phyloP scores from a whole-genome alignment of 768 basidiomycete genomes.

The Amanita pallidorosea region DNA sequence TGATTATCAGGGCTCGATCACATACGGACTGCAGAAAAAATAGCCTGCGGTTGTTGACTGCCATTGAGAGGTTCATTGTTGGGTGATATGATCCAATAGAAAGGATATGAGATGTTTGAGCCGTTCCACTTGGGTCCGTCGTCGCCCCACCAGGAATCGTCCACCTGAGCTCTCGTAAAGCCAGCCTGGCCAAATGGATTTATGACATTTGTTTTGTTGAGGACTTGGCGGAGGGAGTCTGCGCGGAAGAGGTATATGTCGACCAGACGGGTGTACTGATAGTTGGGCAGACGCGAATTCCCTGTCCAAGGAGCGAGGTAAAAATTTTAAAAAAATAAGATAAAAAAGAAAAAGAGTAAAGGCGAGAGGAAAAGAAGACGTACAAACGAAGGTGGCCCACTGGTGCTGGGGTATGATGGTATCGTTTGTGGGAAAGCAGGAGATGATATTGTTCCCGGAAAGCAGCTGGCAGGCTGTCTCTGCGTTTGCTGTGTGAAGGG shows the following conservation, averaged over 20 bases:
- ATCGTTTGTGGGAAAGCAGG: conserved; percentile 60
- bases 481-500: conserved; percentile 26
- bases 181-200: conserved; percentile 50
- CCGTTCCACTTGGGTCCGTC: conserved; percentile 39
- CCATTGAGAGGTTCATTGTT: conserved; percentile 44
- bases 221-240: conserved; percentile 45
- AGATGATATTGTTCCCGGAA: conserved; percentile 62
- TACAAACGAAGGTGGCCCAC: conserved; percentile 73
- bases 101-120: conserved; percentile 51
- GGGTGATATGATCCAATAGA: conserved; percentile 70
- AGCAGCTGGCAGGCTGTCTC: conserved; percentile 35
- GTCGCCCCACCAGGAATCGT: conserved; percentile 68
- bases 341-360: background rate
- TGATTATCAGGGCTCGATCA: conserved; percentile 14
- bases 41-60: conserved; percentile 53
- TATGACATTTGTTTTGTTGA: conserved; percentile 25
- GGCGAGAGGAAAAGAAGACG: conserved; percentile 20
- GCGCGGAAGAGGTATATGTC: conserved; percentile 73
- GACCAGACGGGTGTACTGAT: conserved; percentile 52
- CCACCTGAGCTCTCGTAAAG: conserved; percentile 38
- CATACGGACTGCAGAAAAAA: conserved; percentile 75
- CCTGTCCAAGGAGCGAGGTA: conserved; percentile 29
- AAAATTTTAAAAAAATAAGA: background rate
- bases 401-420: conserved; percentile 60
- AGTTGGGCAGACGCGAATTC: conserved; percentile 63